phyloP scores from a whole-genome alignment of 2,329 filamentous ascomycete genomes.

The Fusarium musae region DNA sequence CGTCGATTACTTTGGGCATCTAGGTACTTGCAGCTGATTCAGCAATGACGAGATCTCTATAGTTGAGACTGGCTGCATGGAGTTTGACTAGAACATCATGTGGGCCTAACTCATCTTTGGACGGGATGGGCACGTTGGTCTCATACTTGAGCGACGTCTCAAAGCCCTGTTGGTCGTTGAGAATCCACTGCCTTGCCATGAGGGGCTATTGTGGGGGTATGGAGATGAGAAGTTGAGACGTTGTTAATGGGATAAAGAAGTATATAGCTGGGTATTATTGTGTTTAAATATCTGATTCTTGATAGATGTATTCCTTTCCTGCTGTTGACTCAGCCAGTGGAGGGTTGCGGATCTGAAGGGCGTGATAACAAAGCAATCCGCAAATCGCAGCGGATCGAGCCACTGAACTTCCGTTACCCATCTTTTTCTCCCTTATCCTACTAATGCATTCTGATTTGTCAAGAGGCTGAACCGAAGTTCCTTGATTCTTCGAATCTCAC shows the following conservation, averaged over 20 bases:
- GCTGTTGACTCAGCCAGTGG: not conserved
- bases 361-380: not conserved
- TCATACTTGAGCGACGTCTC: slow-evolving; percentile 50
- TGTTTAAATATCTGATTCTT: not conserved
- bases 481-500: accelerated
- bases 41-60: slow-evolving; percentile 59
- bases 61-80: slow-evolving; percentile 60
- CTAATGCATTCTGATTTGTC: accelerated
- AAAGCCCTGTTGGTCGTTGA: slow-evolving; percentile 47
- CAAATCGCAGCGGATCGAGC: not conserved
- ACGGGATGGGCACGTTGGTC: slow-evolving; percentile 30
- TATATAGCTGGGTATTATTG: not conserved
- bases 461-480: accelerated
- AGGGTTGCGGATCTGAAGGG: not conserved
- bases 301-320: accelerated
- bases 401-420: not conserved
- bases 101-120: slow-evolving; percentile 57
- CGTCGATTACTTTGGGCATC: not conserved
- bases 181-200: slow-evolving; percentile 38
- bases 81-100: slow-evolving; percentile 70
- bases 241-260: not conserved
- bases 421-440: accelerated
- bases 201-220: accelerated
- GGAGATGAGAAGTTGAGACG: accelerated
- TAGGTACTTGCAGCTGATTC: slow-evolving; percentile 41